Conservation (phyloP, 805 yeast genomes). For the Candida tibetensis region DNA sequence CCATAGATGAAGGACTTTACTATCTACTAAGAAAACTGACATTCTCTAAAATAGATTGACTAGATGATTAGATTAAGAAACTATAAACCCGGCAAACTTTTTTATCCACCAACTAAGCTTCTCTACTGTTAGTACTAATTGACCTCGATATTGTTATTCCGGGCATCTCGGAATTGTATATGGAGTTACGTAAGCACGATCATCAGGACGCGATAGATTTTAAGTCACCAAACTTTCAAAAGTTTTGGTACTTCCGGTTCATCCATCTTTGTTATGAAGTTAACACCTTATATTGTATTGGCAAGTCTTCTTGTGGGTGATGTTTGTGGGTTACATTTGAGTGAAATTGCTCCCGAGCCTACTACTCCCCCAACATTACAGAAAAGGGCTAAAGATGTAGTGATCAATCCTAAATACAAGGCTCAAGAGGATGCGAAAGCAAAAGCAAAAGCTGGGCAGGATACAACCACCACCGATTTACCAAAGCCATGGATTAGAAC, state of each 20-base stretch:
- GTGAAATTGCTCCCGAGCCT: constrained; percentile 7
- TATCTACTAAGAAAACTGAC: constrained; percentile 20
- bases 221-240: no score
- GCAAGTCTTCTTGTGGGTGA: constrained; percentile 8
- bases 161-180: no score
- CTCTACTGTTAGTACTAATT: no score
- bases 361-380: constrained; percentile 17
- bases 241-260: not conserved
- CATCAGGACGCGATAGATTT: no score
- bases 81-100: no score
- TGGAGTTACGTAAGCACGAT: no score
- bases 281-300: constrained; percentile 9
- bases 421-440: constrained; percentile 17
- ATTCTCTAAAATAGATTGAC: no score
- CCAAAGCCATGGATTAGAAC: constrained; percentile 75
- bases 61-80: no score
- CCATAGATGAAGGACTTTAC: constrained; percentile 16
- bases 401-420: constrained; percentile 29
- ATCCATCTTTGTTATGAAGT: constrained; percentile 11
- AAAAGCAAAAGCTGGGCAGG: constrained; percentile 5
- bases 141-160: no score
- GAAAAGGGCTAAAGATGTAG: constrained; percentile 29
- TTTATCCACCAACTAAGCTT: no score
- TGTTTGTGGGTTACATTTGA: not conserved
- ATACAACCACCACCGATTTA: constrained; percentile 14